Base-by-base conservation (phyloP, 2,329 filamentous ascomycete species). In the Alternaria brassicicola region DNA sequence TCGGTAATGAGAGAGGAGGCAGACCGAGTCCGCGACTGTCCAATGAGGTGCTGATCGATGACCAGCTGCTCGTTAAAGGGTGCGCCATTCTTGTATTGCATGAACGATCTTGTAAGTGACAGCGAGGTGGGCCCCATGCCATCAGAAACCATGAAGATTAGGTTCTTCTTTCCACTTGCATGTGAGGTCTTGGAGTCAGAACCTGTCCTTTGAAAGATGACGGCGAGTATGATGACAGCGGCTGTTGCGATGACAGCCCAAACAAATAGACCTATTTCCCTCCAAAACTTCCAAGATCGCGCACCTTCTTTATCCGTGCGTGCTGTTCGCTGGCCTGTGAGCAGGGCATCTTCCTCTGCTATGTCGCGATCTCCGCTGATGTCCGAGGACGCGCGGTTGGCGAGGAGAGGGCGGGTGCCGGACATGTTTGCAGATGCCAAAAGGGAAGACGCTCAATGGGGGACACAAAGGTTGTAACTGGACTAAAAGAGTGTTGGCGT, bases 101-200 rank as follows among this genome's bases (percentile, higher is more conserved):
- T 88, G 80, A 90, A 99, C 73, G 88, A 91, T 55, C 95, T 86
- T 6, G 95, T 97, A 75, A 99, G 79, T 25, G 90, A 90, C 52
- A 99, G 83, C 68, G 92, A 94, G 8, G 95, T 92, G 7, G 95
- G 95, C 0, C 95, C 95, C 95, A 99, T 99, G 72, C 95, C 95
- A 77, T 99, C 95, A 0, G 92, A 97, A 35, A 99, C 94, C 95
- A 99, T 99, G 82, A 99, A 98, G 69, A 99, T 89, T 52, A 99
- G 83, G 78, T 98, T 99, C 53, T 92, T 86, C 83, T 98, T 99
- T 51, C 88, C 86, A 26, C 70, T 78, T 55, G 83, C 70, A 33
- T 67, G 65, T 10, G 74, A 70, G 35, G 69, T 75, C 17, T 73
- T 67, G 26, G 66, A 43, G 33, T 72, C 68, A 17, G 45, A 25